Evolutionary conservation across 257 asterid species (phyloP), one percentile per base, ranked within the genome.

Genomic region (Salvia hispanica): DNA sequence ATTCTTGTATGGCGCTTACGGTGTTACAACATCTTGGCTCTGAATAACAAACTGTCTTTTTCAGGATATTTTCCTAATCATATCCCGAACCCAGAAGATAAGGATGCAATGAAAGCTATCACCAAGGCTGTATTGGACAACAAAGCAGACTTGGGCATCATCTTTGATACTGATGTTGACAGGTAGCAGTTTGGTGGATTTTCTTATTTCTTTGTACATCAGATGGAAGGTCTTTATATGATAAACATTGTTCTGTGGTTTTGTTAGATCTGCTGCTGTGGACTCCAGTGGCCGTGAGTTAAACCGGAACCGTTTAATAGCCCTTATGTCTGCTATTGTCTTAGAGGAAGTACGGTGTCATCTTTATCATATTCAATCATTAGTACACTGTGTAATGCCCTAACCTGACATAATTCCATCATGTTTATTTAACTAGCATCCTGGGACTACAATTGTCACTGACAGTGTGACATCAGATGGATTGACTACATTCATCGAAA

Each of bases 391-490:
- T 73, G 67, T 50, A 37, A 66, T 62, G 14, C 53, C 59, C 66
- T 34, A 48, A 66, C 45, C 77, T 74, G 54, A 75, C 70, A 50
- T 70, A 51, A 48, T 58, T 59, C n/a, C 60, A n/a, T 75, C 73
- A 56, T 71, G 67, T 62, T 64, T 71, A 36, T 73, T 55, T 67
- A 54, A 75, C 71, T 83, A 94, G 99, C 96, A 94, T 78, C 97
- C 99, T 43, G 95, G 99, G 74, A 88, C 96, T 40, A 88, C 96
- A 15, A 88, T 94, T 70, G 97, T 94, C 71, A 91, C 99, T 0
- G 99, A 94, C 72, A 91, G 99, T 75, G 97, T 94, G 74, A 94
- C 99, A 46, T 94, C 99, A 50, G 99, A 94, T 78, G 99, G 99
- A 56, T 85, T 94, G 79, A 88, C 97, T 37, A 74, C 95, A 56